Conservation (phyloP, 2,329 filamentous ascomycete genomes). For the Fusarium tricinctum region DNA sequence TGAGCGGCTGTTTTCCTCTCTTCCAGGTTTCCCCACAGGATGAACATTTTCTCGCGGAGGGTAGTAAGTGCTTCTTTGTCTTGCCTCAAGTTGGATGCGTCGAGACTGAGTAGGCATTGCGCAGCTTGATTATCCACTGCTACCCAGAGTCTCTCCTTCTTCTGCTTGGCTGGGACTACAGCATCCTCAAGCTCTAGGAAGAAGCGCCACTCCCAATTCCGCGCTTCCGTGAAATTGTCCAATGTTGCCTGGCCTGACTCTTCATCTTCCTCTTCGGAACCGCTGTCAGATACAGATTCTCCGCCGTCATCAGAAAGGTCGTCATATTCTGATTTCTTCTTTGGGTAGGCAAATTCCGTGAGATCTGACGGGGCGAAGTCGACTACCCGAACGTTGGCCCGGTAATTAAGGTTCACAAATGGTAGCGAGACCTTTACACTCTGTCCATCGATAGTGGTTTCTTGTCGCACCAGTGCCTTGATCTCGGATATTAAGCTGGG, state of each 20-base stretch:
- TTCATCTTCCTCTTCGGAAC: constrained; percentile 28
- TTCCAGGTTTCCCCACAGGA: constrained; percentile 88
- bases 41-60: constrained; percentile 79
- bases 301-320: constrained; percentile 61
- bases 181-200: constrained; percentile 82
- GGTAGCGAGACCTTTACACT: constrained; percentile 66
- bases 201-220: constrained; percentile 86
- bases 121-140: constrained; percentile 72
- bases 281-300: constrained; percentile 29
- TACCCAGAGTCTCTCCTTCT: constrained; percentile 71
- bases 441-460: constrained; percentile 59
- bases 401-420: constrained; percentile 81
- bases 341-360: constrained; percentile 75
- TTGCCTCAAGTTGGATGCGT: constrained; percentile 69
- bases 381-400: constrained; percentile 79
- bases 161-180: constrained; percentile 48
- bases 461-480: constrained; percentile 56
- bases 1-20: constrained; percentile 61
- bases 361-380: constrained; percentile 82
- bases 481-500: constrained; percentile 57
- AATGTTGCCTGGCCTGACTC: constrained; percentile 39
- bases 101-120: constrained; percentile 63
- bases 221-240: constrained; percentile 44
- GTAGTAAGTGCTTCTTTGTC: constrained; percentile 62
- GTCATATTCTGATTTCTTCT: constrained; percentile 61